Conservation (phyloP, 2,329 filamentous ascomycete species). For the Aureobasidium sp. region DNA sequence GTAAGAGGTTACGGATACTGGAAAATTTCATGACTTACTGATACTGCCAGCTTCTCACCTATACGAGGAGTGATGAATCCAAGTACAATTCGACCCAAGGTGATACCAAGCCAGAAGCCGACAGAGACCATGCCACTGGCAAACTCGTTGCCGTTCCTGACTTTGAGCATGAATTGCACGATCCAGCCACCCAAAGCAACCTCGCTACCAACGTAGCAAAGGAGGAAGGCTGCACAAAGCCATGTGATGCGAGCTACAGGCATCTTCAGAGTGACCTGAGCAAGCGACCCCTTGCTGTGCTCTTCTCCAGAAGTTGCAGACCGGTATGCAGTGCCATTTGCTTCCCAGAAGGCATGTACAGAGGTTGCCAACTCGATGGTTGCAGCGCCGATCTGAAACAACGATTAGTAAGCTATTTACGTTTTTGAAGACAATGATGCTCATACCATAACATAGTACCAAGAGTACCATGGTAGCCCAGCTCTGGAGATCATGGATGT, state of each 20-base stretch:
- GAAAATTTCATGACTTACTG: slow-evolving; percentile 25
- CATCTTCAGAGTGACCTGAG: slow-evolving; percentile 32
- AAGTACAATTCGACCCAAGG: slow-evolving; percentile 62
- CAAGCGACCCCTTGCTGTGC: neutral
- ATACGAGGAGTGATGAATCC: slow-evolving; percentile 69
- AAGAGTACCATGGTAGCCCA: slow-evolving; percentile 59
- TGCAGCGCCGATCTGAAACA: slow-evolving; percentile 42
- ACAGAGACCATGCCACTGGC: neutral
- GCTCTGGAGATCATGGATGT: slow-evolving; percentile 65
- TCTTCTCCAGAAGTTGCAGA: slow-evolving; percentile 35
- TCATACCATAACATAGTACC: slow-evolving; percentile 66
- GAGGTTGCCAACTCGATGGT: slow-evolving; percentile 50
- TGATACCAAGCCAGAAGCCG: slow-evolving; percentile 79
- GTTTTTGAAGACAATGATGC: neutral
- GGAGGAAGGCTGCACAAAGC: slow-evolving; percentile 64
- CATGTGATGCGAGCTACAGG: slow-evolving; percentile 54
- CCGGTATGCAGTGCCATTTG: slow-evolving; percentile 54
- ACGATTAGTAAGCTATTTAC: neutral
- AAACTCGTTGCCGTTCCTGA: neutral
- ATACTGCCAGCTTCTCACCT: slow-evolving; percentile 58
- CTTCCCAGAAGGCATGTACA: slow-evolving; percentile 56
- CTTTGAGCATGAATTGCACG: neutral
- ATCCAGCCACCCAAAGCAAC: slow-evolving; percentile 68
- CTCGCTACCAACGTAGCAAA: slow-evolving; percentile 74
- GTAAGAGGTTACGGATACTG: neutral